Conservation (phyloP, 352 stramenopile genomes). For the Aphanomyces cochlioides region DNA sequence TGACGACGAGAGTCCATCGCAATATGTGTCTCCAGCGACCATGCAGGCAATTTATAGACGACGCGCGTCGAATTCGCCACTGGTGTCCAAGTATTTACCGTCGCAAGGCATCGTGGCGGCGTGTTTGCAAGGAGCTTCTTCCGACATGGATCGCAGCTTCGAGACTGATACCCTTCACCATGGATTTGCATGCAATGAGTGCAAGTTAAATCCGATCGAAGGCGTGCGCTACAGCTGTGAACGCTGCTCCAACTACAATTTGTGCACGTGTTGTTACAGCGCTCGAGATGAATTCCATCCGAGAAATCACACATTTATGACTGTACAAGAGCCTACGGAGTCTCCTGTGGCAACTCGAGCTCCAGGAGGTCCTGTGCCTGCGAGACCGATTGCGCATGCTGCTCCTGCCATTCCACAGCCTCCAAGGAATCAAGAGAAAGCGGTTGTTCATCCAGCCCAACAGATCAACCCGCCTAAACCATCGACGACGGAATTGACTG, state of each 20-base stretch:
- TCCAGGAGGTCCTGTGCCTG: neutral
- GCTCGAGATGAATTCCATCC: constrained; percentile 7
- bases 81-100: neutral
- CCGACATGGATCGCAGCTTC: neutral
- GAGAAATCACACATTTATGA: neutral
- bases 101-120: neutral
- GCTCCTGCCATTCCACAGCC: neutral
- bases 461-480: too few species aligned
- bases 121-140: neutral
- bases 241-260: neutral
- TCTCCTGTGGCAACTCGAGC: neutral
- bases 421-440: neutral
- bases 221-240: constrained; percentile 19
- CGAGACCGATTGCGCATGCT: neutral
- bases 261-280: constrained; percentile 28
- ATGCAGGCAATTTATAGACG: constrained; percentile 25
- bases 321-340: neutral
- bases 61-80: constrained; percentile 5
- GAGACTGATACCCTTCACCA: constrained; percentile 15
- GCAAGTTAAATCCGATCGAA: constrained; percentile 17
- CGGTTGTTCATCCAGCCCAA: too few species aligned
- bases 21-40: neutral
- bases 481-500: constrained; percentile 1
- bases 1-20: constrained; percentile 1
- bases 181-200: constrained; percentile 15